Conservation (phyloP, 2,329 filamentous ascomycete species). For the Exophiala dermatitidis region DNA sequence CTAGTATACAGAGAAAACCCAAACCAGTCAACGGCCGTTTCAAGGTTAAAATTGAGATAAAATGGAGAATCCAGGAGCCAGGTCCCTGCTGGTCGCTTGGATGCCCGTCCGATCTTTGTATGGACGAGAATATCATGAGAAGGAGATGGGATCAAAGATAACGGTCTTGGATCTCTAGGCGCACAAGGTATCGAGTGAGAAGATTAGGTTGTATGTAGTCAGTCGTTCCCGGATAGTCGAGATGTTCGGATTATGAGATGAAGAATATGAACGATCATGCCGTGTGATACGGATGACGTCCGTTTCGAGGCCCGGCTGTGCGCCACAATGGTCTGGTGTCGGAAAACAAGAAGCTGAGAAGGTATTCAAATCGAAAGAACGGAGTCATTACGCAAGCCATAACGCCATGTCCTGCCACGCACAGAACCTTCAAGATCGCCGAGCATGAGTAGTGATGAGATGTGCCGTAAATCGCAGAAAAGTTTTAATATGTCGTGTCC, state of each 20-base stretch:
- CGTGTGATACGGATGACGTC: background rate
- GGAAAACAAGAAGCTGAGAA: constrained; percentile 8
- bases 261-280: background rate
- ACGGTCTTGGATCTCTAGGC: constrained; percentile 23
- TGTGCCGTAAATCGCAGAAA: constrained; percentile 2
- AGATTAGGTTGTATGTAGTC: constrained; percentile 20
- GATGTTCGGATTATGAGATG: no score
- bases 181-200: constrained; percentile 24
- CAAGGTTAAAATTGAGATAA: constrained; percentile 5
- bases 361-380: constrained; percentile 1
- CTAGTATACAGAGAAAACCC: constrained; percentile 11
- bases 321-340: background rate
- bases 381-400: constrained; percentile 3
- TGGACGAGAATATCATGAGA: constrained; percentile 12
- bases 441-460: constrained; percentile 16
- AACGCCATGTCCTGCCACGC: constrained; percentile 6
- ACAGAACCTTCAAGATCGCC: constrained; percentile 12
- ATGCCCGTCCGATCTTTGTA: constrained; percentile 1
- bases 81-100: constrained; percentile 6
- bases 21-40: constrained; percentile 7
- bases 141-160: constrained; percentile 2
- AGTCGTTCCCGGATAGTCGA: background rate
- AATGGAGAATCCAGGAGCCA: constrained; percentile 6
- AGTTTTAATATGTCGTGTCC: constrained; percentile 22
- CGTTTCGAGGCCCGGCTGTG: background rate